A percentile compares a stretch with the other conserved stretches of the same genome.
Evolutionary conservation across 805 yeast species (phyloP).

Genomic region (Dipodascus albidus): DNA sequence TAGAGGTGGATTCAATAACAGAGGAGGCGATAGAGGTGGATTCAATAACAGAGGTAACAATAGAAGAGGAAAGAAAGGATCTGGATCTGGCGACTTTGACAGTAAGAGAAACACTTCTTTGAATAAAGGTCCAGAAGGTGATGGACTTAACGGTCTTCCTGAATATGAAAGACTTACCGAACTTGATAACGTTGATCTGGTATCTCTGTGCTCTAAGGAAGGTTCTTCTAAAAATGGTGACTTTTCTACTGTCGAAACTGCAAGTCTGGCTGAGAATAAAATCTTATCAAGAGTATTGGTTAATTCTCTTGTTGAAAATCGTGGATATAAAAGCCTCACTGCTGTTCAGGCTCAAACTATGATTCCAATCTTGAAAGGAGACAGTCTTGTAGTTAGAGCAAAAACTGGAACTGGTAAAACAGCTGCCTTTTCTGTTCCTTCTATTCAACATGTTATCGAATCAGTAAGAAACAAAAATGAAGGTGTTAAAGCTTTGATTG

Average conservation of each 20-base stretch:
- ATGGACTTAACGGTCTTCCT: constrained; percentile 22
- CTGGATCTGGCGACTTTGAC: constrained; percentile 4
- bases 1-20: neutral
- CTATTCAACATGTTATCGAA: constrained; percentile 45
- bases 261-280: constrained; percentile 16
- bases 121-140: constrained; percentile 15
- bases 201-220: constrained; percentile 15
- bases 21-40: neutral
- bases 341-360: constrained; percentile 29
- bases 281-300: constrained; percentile 22
- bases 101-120: constrained; percentile 5
- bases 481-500: constrained; percentile 49
- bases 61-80: constrained; percentile 1
- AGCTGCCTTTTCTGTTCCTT: constrained; percentile 75
- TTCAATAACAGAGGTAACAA: neutral
- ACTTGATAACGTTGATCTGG: constrained; percentile 15
- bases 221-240: constrained; percentile 8
- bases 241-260: constrained; percentile 20
- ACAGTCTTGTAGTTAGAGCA: constrained; percentile 75
- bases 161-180: constrained; percentile 20
- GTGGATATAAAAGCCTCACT: constrained; percentile 23
- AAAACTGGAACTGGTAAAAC: constrained; percentile 96
- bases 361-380: constrained; percentile 60
- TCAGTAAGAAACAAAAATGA: constrained; percentile 25
- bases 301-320: constrained; percentile 23